These are phyloP conservation scores for Ophiostoma australiae DNA, from an alignment of 2,329 filamentous ascomycete genomes.

Conservation along the genomic window DNA sequence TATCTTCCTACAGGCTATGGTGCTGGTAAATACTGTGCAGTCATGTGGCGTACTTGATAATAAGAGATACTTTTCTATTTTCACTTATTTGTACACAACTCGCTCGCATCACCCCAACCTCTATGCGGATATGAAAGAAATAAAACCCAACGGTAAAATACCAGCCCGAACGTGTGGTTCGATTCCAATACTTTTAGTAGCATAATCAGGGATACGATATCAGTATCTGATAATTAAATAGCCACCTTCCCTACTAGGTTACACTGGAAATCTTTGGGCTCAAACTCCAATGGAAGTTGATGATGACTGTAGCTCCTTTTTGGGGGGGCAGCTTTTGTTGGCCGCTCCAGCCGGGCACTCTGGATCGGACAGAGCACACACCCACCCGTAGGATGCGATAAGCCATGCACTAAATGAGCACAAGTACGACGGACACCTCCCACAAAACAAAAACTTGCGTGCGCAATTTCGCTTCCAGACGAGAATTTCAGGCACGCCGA, in stretches of 20 bases:
- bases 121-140: neutral
- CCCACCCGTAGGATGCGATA: neutral
- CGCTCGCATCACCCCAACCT: too few relatives aligned
- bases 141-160: neutral
- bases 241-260: constrained; percentile 6
- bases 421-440: neutral
- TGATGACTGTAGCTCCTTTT: neutral
- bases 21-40: neutral
- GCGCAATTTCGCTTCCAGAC: neutral
- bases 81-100: neutral
- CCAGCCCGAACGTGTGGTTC: neutral
- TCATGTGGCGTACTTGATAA: neutral
- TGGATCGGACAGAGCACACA: neutral
- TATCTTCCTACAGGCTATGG: neutral
- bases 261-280: neutral
- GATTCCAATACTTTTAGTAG: neutral
- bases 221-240: neutral
- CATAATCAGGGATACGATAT: neutral
- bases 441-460: neutral
- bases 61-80: neutral
- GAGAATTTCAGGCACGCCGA: neutral
- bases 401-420: neutral
- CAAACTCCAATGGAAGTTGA: neutral
- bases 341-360: neutral
- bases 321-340: neutral